phyloP scores from a whole-genome alignment of 495 filamentous ascomycete species.

The Lasiosphaeria ovina region DNA sequence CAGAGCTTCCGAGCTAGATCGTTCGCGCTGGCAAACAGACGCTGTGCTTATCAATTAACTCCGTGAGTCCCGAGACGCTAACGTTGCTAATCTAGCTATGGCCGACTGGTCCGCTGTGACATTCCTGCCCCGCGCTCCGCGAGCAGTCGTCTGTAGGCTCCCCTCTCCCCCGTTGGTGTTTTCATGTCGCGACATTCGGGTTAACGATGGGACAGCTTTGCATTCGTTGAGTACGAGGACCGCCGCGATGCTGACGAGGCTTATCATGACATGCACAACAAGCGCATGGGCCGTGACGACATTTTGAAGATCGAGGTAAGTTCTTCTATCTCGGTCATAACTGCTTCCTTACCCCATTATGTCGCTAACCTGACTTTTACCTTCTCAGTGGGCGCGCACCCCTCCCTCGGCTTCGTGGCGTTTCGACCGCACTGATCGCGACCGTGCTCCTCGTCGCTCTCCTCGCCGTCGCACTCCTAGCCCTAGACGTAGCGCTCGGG shows the following conservation, averaged over 20 bases:
- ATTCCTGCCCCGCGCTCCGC: conserved; percentile 94
- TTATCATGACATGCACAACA: conserved; percentile 99
- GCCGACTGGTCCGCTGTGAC: conserved; percentile 96
- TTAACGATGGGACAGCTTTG: conserved; percentile 62
- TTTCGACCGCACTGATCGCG: conserved; percentile 65
- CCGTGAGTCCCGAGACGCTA: conserved; percentile 35
- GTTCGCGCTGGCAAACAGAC: conserved; percentile 25
- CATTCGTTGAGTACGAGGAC: conserved; percentile 99
- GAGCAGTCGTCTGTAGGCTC: conserved; percentile 86
- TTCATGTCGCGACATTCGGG: conserved; percentile 1
- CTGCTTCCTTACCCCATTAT: not conserved
- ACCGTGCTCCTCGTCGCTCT: conserved; percentile 60
- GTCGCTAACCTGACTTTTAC: conserved; percentile 18
- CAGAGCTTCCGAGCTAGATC: conserved; percentile 21
- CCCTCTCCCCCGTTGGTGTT: conserved; percentile 6
- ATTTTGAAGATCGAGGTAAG: conserved; percentile 95
- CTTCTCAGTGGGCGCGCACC: conserved; percentile 87
- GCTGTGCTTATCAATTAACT: conserved; percentile 12
- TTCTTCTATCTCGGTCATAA: not conserved
- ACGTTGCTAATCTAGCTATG: conserved; percentile 68
- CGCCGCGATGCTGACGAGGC: conserved; percentile 98
- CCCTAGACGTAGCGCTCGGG: conserved; percentile 70
- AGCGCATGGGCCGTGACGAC: conserved; percentile 94
- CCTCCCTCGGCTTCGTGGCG: conserved; percentile 98
- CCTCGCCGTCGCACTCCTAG: conserved; percentile 74